These are phyloP conservation scores for Chrysopogon serrulatus DNA, from an alignment of 176 grass and related monocot species.

Conservation along the genomic window DNA sequence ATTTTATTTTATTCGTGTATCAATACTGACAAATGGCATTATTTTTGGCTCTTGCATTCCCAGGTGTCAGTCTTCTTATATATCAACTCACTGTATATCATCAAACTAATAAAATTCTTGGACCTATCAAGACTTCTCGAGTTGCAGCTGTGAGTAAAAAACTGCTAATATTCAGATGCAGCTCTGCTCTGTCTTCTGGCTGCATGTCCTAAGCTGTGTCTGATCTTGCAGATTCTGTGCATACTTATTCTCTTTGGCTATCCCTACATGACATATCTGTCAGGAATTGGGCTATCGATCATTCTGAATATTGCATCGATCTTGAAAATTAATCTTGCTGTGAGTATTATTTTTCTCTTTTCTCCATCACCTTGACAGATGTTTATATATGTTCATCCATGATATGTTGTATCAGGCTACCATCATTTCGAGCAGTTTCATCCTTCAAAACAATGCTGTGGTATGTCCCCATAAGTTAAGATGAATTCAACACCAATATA, in stretches of 20 bases:
- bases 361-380: not conserved
- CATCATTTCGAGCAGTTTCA: conserved; percentile 37
- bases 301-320: conserved; percentile 46
- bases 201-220: not conserved
- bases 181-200: not conserved
- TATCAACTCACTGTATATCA: conserved; percentile 67
- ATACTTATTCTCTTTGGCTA: conserved; percentile 61
- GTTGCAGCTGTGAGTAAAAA: conserved; percentile 56
- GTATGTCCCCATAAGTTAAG: conserved; percentile 14
- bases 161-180: conserved; percentile 1
- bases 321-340: conserved; percentile 45
- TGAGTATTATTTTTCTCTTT: conserved; percentile 29
- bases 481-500: not conserved
- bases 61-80: conserved; percentile 59
- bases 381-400: not conserved
- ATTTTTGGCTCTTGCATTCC: conserved; percentile 20
- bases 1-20: not conserved
- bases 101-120: conserved; percentile 44
- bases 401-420: conserved; percentile 27
- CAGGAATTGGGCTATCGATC: conserved; percentile 38
- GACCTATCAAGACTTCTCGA: conserved; percentile 47
- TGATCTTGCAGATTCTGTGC: conserved; percentile 32
- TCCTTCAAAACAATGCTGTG: conserved; percentile 74
- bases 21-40: not conserved
- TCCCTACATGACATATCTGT: conserved; percentile 60